phyloP scores from a whole-genome alignment of 75 land plant genomes.

The Cunninghamia lanceolata region DNA sequence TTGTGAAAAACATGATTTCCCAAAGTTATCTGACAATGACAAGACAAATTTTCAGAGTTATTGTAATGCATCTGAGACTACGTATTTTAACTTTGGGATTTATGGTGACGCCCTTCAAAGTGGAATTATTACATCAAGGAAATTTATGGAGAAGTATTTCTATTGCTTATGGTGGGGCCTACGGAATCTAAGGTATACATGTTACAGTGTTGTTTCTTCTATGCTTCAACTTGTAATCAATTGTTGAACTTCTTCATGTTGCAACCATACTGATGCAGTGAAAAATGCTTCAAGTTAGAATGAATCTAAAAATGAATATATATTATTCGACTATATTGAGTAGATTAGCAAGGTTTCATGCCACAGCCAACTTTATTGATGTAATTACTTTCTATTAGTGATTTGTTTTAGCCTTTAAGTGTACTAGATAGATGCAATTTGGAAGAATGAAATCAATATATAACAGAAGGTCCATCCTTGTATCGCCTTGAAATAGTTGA shows the following conservation, averaged over 20 bases:
- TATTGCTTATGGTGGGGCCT: conserved; percentile 94
- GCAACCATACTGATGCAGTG: background rate
- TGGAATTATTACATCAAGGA: conserved; percentile 28
- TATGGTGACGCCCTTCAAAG: conserved; percentile 41
- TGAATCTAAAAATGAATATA: background rate
- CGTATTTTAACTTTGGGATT: conserved; percentile 57
- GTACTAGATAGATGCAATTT: background rate
- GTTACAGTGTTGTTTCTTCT: background rate
- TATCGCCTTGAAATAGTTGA: background rate
- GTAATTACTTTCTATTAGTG: background rate
- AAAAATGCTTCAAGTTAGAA: background rate
- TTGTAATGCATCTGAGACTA: conserved; percentile 26
- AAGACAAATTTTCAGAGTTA: background rate
- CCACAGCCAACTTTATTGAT: background rate
- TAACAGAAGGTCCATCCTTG: background rate
- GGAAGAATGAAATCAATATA: background rate
- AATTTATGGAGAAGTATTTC: conserved; percentile 45
- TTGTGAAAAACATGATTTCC: conserved; percentile 29
- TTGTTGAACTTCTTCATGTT: background rate
- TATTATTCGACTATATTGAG: background rate
- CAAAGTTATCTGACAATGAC: conserved; percentile 10
- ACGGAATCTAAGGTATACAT: conserved; percentile 49
- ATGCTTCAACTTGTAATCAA: background rate
- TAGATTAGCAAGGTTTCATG: background rate
- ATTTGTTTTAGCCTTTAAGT: no score